phyloP scores from a whole-genome alignment of 1,284 basidiomycete species.

The Rhodofomes roseus region DNA sequence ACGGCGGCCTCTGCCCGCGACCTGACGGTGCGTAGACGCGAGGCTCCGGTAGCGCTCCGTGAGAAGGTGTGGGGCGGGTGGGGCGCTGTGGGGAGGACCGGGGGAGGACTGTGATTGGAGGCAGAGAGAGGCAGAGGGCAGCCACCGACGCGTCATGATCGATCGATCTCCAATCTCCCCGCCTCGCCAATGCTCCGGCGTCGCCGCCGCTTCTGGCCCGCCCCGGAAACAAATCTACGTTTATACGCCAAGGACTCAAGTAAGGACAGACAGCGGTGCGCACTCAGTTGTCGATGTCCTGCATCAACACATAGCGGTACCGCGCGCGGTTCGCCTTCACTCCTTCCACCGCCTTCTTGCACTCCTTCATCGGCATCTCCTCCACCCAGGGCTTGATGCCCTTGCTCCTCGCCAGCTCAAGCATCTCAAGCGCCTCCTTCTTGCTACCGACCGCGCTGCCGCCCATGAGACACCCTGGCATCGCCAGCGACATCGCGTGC shows the following conservation, averaged over 20 bases:
- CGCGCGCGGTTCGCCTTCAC: constrained; percentile 49
- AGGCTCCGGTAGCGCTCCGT: too few relatives aligned
- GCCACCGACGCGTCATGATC: neutral
- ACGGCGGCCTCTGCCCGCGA: too few relatives aligned
- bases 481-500: constrained; percentile 32
- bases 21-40: too few relatives aligned
- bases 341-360: constrained; percentile 49
- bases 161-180: neutral
- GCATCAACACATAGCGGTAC: constrained; percentile 48
- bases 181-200: too few relatives aligned
- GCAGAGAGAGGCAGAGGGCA: too few relatives aligned
- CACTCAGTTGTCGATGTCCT: constrained; percentile 27
- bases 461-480: constrained; percentile 37
- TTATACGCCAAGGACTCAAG: too few relatives aligned
- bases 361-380: constrained; percentile 57
- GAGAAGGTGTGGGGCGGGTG: too few relatives aligned
- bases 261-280: too few relatives aligned
- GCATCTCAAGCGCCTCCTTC: constrained; percentile 60
- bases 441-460: constrained; percentile 60
- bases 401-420: constrained; percentile 55
- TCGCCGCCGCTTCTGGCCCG: too few relatives aligned
- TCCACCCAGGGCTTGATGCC: constrained; percentile 47
- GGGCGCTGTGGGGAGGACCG: too few relatives aligned
- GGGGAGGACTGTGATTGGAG: too few relatives aligned
- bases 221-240: too few relatives aligned